phyloP scores from a whole-genome alignment of 225 moss, liverwort and hornwort genomes.

The Physcomitrellopsis africana region DNA sequence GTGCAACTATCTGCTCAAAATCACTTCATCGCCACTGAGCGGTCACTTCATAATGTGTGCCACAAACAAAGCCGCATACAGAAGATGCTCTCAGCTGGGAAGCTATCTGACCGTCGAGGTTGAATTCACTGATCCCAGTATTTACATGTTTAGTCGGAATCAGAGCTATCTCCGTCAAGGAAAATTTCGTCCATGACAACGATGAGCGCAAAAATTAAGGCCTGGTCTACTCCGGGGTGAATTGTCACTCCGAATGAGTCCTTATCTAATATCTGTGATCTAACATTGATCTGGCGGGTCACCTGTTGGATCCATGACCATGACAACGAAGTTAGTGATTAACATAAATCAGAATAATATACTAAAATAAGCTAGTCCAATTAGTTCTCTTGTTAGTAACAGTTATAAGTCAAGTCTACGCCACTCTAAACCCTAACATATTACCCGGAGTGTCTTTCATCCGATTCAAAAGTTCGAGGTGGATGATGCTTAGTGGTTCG shows the following conservation, averaged over 20 bases:
- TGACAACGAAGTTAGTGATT: not conserved
- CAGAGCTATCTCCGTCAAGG: not conserved
- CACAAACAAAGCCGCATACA: not conserved
- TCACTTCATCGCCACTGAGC: too few species aligned
- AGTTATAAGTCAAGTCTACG: too few species aligned
- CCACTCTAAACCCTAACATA: too few species aligned
- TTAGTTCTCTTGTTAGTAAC: too few species aligned
- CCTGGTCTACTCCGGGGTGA: constrained; percentile 14
- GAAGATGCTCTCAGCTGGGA: too few species aligned
- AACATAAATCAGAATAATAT: too few species aligned
- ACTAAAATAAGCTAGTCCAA: too few species aligned
- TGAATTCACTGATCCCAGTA: not conserved
- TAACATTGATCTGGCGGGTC: constrained; percentile 10
- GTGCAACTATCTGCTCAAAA: too few species aligned
- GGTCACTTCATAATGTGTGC: not conserved
- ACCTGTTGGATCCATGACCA: not conserved
- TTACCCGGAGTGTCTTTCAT: too few species aligned
- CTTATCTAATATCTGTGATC: constrained; percentile 2
- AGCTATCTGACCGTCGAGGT: not conserved
- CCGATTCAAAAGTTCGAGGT: too few species aligned
- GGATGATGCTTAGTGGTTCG: too few species aligned
- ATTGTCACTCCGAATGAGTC: constrained; percentile 18
- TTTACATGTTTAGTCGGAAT: constrained; percentile 7
- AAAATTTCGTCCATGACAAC: constrained; percentile 22
- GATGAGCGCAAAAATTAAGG: constrained; percentile 10